phyloP scores from a whole-genome alignment of 1,139 yeast species.

The Kurtzmaniella quercitrusa region DNA sequence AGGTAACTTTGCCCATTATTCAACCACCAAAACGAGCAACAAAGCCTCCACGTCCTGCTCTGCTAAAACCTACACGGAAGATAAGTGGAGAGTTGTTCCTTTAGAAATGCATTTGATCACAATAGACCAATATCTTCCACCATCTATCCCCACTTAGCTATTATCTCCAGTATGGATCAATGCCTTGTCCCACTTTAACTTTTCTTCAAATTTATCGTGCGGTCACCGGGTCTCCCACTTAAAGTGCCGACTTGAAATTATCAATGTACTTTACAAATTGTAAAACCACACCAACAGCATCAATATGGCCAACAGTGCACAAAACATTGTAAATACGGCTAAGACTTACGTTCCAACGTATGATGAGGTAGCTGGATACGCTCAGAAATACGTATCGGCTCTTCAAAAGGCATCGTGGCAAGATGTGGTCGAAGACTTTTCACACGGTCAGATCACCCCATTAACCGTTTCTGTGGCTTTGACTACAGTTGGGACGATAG shows the following conservation, averaged over 20 bases:
- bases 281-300: too few species aligned
- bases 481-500: constrained; percentile 28
- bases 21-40: background rate
- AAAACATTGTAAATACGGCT: background rate
- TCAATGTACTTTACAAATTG: too few species aligned
- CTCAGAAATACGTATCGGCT: background rate
- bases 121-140: too few species aligned
- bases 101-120: constrained; percentile 8
- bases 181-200: too few species aligned
- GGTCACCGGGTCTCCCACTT: too few species aligned
- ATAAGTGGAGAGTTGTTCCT: constrained; percentile 33
- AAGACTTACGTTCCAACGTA: background rate
- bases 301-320: background rate
- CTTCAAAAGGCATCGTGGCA: constrained; percentile 11
- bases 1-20: background rate
- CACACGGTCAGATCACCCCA: constrained; percentile 28
- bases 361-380: background rate
- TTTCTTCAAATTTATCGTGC: too few species aligned
- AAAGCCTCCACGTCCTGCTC: background rate
- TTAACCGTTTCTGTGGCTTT: constrained; percentile 32
- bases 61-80: constrained; percentile 22
- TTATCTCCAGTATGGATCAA: too few species aligned
- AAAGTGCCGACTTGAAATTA: too few species aligned
- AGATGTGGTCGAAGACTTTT: constrained; percentile 28
- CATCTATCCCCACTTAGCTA: too few species aligned